Conservation (phyloP, 2,329 filamentous ascomycete genomes). For the Fusarium sp. region DNA sequence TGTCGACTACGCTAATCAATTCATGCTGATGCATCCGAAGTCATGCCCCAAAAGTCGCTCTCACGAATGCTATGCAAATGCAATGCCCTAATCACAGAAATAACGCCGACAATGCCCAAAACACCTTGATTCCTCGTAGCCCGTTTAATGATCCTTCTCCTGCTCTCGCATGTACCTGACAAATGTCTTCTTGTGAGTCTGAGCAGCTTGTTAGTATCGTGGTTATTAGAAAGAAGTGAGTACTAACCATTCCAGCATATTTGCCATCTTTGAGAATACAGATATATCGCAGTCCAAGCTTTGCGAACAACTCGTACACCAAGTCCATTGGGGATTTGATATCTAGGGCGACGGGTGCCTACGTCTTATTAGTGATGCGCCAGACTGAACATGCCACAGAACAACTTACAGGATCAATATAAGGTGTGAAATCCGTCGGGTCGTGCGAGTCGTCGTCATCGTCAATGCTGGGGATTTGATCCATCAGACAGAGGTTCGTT, state of each 20-base stretch:
- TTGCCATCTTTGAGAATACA: conserved; percentile 87
- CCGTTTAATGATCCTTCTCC: conserved; percentile 64
- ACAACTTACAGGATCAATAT: conserved; percentile 82
- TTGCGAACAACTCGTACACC: conserved; percentile 96
- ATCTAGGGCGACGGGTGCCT: conserved; percentile 89
- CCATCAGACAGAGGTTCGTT: conserved; percentile 84
- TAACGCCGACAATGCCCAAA: conserved; percentile 21
- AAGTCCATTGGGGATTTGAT: conserved; percentile 92
- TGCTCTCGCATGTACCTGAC: conserved; percentile 92
- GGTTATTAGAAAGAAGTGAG: not conserved
- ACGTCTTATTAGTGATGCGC: conserved; percentile 29
- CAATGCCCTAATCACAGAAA: conserved; percentile 23
- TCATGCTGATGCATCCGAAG: conserved; percentile 4
- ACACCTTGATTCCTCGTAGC: conserved; percentile 12
- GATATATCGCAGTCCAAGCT: conserved; percentile 91
- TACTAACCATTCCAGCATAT: conserved; percentile 88
- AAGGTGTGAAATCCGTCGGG: conserved; percentile 88
- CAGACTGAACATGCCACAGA: not conserved
- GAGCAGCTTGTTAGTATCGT: conserved; percentile 25
- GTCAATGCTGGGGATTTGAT: conserved; percentile 71
- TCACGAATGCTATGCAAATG: conserved; percentile 34
- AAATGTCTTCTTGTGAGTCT: conserved; percentile 96
- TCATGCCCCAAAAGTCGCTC: conserved; percentile 32
- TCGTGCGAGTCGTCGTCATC: conserved; percentile 74
- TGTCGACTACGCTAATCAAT: conserved; percentile 13